Evolutionary conservation across 176 grass and related monocot genomes (phyloP), one percentile per base, ranked within the genome.

Genomic region (Oropetium thomaeum): DNA sequence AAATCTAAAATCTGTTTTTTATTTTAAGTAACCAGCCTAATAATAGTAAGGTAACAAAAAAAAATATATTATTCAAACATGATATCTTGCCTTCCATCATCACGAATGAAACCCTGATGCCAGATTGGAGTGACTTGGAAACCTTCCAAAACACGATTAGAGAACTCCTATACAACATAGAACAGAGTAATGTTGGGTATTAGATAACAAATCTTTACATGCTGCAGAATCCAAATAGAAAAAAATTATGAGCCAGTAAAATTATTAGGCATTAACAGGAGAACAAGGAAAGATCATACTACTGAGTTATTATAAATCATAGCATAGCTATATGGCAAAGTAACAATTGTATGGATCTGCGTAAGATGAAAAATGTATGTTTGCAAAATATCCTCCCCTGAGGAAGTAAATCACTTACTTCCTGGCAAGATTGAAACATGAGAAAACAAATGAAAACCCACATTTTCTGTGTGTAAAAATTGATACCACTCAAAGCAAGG

Each of bases 71-170:
- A 65, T n/a, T n/a, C 27, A 49, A 75, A 38, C 16, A 65, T 48
- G 25, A 80, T 54, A 82, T 82, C 66, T 73, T 91, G 66, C 95
- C 95, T 89, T 87, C 95, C 95, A 69, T 97, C 88, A 79, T 97
- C 95, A 64, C 81, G 63, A 73, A 97, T 91, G 54, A 75, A 93
- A 62, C 94, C 94, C 70, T 97, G 94, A 85, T 97, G 85, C 90
- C 90, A 97, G 49, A 89, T 65, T 85, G 90, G 90, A 65, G 86
- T 97, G 34, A 89, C 94, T 89, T 97, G 94, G 75, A 93, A 97
- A 35, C 94, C 94, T 89, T 97, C 90, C 78, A 67, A 72, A 85
- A 97, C 88, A 69, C 84, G 78, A 66, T 69, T 74, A 77, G 73
- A 72, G 45, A 97, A 97, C 69, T 89, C 94, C 90, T 97, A 66